These are phyloP conservation scores for Canavalia gladiata DNA, from an alignment of 306 rosid species.

Conservation along the genomic window DNA sequence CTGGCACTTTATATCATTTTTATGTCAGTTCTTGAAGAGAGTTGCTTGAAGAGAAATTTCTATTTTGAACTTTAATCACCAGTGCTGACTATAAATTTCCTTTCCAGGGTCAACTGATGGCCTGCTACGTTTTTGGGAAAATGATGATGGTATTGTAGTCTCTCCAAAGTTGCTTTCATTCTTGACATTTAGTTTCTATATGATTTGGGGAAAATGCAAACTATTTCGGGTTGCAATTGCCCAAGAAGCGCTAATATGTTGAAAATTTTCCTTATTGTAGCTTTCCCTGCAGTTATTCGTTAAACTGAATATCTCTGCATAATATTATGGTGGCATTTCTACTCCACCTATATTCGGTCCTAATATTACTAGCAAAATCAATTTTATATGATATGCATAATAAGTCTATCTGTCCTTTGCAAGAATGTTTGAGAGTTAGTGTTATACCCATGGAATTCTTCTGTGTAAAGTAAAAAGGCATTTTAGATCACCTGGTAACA, in stretches of 20 bases:
- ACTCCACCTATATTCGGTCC: constrained; percentile 26
- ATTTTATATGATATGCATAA: constrained; percentile 7
- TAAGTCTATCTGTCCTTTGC: constrained; percentile 25
- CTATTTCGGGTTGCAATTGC: constrained; percentile 32
- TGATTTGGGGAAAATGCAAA: constrained; percentile 3
- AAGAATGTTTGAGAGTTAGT: constrained; percentile 31
- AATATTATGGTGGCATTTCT: constrained; percentile 23
- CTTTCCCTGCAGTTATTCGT: constrained; percentile 37
- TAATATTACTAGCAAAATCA: constrained; percentile 20
- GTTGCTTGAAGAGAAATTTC: constrained; percentile 34
- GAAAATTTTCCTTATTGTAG: constrained; percentile 12
- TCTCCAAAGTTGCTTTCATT: constrained; percentile 37
- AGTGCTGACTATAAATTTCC: constrained; percentile 48
- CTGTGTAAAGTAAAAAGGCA: constrained; percentile 37
- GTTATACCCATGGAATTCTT: constrained; percentile 18
- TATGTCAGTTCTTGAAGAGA: constrained; percentile 30
- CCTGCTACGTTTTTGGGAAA: constrained; percentile 95
- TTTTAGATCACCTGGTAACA: constrained; percentile 25
- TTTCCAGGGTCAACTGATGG: constrained; percentile 95
- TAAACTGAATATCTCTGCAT: constrained; percentile 23
- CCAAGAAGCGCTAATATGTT: constrained; percentile 30
- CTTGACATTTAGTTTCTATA: constrained; percentile 37
- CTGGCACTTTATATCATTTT: constrained; percentile 24
- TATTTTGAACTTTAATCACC: constrained; percentile 35
- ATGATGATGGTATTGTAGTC: constrained; percentile 81